A percentile compares a stretch with the other conserved stretches of the same genome.
These are phyloP conservation scores for Theileria orientalis DNA, from an alignment of 169 alveolate species.

Conservation along the genomic window DNA sequence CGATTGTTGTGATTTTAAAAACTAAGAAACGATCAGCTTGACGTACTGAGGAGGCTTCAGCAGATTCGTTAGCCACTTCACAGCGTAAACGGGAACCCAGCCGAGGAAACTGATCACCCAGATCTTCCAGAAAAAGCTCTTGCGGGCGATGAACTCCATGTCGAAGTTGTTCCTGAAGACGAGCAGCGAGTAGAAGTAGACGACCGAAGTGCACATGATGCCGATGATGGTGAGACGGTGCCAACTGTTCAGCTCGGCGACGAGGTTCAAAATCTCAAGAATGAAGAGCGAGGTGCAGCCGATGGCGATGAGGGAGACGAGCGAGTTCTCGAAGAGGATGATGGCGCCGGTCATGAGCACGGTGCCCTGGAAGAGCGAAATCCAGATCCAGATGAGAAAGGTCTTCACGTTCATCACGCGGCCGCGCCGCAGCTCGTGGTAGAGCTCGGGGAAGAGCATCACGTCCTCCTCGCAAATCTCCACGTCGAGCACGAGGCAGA, in stretches of 20 bases:
- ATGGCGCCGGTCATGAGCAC: conserved; percentile 93
- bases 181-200: conserved; percentile 82
- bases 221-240: conserved; percentile 81
- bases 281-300: conserved; percentile 94
- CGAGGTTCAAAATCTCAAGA: conserved; percentile 91
- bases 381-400: conserved; percentile 95
- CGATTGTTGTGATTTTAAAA: too few species aligned
- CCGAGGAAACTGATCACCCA: conserved; percentile 84
- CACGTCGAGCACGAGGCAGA: conserved; percentile 90
- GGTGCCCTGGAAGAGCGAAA: conserved; percentile 90
- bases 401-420: conserved; percentile 90
- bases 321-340: conserved; percentile 86
- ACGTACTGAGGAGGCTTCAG: conserved; percentile 86
- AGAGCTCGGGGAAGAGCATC: conserved; percentile 92
- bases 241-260: conserved; percentile 90
- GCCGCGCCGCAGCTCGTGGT: conserved; percentile 89
- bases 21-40: conserved; percentile 67
- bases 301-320: conserved; percentile 90
- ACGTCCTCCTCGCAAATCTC: conserved; percentile 86
- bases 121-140: conserved; percentile 86
- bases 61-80: conserved; percentile 77
- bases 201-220: conserved; percentile 77
- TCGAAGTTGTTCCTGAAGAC: conserved; percentile 88
- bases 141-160: conserved; percentile 81
- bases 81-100: conserved; percentile 89